phyloP scores from a whole-genome alignment of 371 early-diverging fungal species.

The Parasitella parasitica region DNA sequence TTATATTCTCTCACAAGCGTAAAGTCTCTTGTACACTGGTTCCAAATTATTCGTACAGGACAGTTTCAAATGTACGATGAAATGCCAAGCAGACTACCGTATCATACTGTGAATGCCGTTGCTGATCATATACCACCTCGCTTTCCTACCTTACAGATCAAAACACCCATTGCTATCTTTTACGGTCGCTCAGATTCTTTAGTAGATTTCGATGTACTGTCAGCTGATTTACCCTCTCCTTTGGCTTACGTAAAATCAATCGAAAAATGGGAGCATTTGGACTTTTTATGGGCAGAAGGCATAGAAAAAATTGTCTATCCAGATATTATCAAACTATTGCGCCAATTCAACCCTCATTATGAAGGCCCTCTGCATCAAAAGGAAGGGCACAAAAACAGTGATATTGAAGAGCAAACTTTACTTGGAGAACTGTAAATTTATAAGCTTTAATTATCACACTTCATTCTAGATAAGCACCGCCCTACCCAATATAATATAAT shows the following conservation, averaged over 20 bases:
- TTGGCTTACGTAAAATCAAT: constrained; percentile 66
- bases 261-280: constrained; percentile 75
- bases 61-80: constrained; percentile 95
- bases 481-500: background rate
- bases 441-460: background rate
- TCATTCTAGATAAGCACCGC: too few species aligned
- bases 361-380: background rate
- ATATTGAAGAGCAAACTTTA: background rate
- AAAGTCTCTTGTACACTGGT: constrained; percentile 93
- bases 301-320: constrained; percentile 49
- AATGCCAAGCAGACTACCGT: constrained; percentile 63
- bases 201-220: constrained; percentile 68
- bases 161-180: constrained; percentile 85
- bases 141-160: constrained; percentile 83
- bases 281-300: constrained; percentile 77
- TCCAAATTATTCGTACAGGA: constrained; percentile 91
- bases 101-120: constrained; percentile 46
- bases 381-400: constrained; percentile 13
- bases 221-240: constrained; percentile 56
- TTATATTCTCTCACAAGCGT: constrained; percentile 89
- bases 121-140: constrained; percentile 58
- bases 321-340: constrained; percentile 42
- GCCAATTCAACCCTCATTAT: constrained; percentile 36
- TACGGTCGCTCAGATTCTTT: constrained; percentile 89
- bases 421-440: background rate